Conservation (phyloP, 1,284 basidiomycete species). For the Leccinum fallax region DNA sequence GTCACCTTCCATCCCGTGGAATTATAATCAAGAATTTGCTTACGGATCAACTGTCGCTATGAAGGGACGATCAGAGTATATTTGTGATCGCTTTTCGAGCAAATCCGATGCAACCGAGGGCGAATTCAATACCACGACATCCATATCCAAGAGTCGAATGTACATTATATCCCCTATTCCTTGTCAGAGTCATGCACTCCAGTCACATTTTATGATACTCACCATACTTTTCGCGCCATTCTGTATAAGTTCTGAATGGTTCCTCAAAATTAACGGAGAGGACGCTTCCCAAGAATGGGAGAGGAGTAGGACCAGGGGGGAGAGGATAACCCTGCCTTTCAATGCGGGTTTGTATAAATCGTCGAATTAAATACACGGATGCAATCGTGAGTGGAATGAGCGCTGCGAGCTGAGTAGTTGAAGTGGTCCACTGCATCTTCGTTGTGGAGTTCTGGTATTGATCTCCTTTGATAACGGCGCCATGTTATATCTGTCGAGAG, state of each 20-base stretch:
- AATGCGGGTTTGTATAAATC: background rate
- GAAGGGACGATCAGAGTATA: constrained; percentile 27
- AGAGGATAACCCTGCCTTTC: background rate
- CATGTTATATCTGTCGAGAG: background rate
- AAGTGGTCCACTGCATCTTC: background rate
- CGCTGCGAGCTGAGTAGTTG: background rate
- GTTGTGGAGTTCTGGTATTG: background rate
- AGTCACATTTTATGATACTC: background rate
- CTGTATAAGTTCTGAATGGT: background rate
- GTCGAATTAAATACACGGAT: background rate
- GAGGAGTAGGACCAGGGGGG: background rate
- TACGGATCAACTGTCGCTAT: constrained; percentile 19
- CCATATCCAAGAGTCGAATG: constrained; percentile 18
- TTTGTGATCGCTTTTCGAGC: constrained; percentile 24
- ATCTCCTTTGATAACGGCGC: background rate
- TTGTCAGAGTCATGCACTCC: background rate
- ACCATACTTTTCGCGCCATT: constrained; percentile 21
- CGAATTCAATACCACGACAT: constrained; percentile 26
- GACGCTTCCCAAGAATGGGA: background rate
- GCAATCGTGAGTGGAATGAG: background rate
- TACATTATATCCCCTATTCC: constrained; percentile 26
- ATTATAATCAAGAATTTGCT: constrained; percentile 3
- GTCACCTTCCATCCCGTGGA: background rate
- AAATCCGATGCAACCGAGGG: constrained; percentile 13
- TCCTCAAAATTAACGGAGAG: background rate